Evolutionary conservation across 352 stramenopile genomes (phyloP).

Genomic region (Globisporangium carolinianum): DNA sequence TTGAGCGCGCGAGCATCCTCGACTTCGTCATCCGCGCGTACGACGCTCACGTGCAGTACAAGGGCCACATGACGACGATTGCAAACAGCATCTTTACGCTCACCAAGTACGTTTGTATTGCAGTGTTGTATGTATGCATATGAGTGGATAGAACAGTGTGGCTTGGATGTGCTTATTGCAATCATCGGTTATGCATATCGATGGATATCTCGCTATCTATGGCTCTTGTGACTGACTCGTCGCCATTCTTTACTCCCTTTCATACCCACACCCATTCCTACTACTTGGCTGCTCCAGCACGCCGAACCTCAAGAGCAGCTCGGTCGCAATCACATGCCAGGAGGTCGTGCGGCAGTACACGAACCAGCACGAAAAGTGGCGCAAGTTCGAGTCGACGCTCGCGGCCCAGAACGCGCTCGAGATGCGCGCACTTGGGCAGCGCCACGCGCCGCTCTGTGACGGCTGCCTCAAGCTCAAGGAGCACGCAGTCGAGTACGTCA

Average conservation of each 20-base stretch:
- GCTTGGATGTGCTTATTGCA: too few relatives aligned
- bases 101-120: conserved; percentile 50
- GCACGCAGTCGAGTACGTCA: conserved; percentile 72
- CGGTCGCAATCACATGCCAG: conserved; percentile 56
- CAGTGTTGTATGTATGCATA: neutral
- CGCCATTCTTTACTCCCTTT: too few relatives aligned
- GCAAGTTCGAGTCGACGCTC: conserved; percentile 66
- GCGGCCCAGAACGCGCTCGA: conserved; percentile 76
- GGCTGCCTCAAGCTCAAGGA: conserved; percentile 80
- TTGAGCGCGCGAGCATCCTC: conserved; percentile 59
- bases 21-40: conserved; percentile 81
- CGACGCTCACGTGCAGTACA: conserved; percentile 74
- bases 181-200: neutral
- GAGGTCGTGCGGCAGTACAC: conserved; percentile 79
- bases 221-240: conserved; percentile 1
- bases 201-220: neutral
- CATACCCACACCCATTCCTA: neutral
- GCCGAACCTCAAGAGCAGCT: conserved; percentile 53
- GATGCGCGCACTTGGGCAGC: conserved; percentile 76
- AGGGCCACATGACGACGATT: conserved; percentile 86
- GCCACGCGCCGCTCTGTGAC: conserved; percentile 72
- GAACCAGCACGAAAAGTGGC: conserved; percentile 55
- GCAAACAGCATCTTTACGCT: conserved; percentile 87
- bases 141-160: neutral
- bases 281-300: conserved; percentile 26